These are phyloP conservation scores for Didymella arachidicola DNA, from an alignment of 2,329 filamentous ascomycete species.

Conservation along the genomic window DNA sequence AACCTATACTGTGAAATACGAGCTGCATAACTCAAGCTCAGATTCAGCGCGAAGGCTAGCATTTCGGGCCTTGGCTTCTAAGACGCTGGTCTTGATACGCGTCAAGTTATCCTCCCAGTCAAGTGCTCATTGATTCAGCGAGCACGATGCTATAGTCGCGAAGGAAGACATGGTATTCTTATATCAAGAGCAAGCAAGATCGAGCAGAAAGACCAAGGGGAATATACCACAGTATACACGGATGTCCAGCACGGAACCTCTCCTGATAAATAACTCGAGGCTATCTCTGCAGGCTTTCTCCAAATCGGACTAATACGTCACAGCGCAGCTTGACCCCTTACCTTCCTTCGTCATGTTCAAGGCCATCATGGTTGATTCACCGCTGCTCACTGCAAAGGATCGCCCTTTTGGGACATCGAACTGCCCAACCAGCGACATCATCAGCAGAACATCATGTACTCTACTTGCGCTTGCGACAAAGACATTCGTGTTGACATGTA, in stretches of 20 bases:
- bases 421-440: neutral
- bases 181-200: neutral
- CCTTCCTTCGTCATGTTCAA: neutral
- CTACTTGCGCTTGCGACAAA: neutral
- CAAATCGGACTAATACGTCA: neutral
- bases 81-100: constrained; percentile 70
- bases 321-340: neutral
- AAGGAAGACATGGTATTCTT: neutral
- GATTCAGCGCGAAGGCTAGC: neutral
- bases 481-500: neutral
- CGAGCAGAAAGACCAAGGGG: neutral
- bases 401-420: neutral
- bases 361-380: neutral
- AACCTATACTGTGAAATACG: constrained; percentile 25
- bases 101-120: constrained; percentile 63
- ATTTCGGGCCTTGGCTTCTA: constrained; percentile 59
- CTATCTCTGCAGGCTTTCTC: neutral
- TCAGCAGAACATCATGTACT: neutral
- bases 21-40: neutral
- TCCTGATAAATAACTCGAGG: neutral
- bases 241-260: neutral
- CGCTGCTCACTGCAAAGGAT: constrained; percentile 1
- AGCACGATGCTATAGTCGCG: constrained; percentile 21
- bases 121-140: constrained; percentile 36
- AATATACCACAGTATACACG: no score